These are phyloP conservation scores for Glycyrrhiza uralensis DNA, from an alignment of 306 rosid genomes.

Conservation along the genomic window DNA sequence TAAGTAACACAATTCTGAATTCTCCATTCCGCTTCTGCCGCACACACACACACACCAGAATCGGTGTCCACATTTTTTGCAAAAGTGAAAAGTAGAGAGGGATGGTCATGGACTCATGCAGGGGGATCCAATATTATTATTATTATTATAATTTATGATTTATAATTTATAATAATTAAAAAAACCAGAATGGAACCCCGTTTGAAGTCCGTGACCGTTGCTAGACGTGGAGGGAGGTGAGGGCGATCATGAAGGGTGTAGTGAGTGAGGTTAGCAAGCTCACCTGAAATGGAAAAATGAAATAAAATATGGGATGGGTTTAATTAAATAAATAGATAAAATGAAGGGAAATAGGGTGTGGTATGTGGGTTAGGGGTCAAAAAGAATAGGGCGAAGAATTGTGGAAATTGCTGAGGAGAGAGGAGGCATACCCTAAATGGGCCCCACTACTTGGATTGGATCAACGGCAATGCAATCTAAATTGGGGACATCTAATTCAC, in stretches of 20 bases:
- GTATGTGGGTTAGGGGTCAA: slow-evolving; percentile 42
- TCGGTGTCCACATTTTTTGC: background rate
- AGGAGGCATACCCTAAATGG: slow-evolving; percentile 33
- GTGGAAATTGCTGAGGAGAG: slow-evolving; percentile 29
- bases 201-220: slow-evolving; percentile 26
- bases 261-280: background rate
- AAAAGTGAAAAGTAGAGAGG: too few relatives aligned
- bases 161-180: too few relatives aligned
- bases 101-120: too few relatives aligned
- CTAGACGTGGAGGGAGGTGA: slow-evolving; percentile 4
- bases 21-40: background rate
- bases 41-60: background rate
- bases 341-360: background rate
- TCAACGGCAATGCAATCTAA: slow-evolving; percentile 24
- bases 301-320: background rate
- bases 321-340: background rate
- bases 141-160: too few relatives aligned
- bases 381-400: background rate
- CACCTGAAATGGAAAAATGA: background rate
- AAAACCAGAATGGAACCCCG: background rate
- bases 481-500: slow-evolving; percentile 26
- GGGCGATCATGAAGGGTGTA: background rate
- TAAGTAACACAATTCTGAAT: background rate
- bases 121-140: background rate
- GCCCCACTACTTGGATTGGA: slow-evolving; percentile 18